Percentiles rank a stretch among this genome's conserved stretches.
These are phyloP conservation scores for Chaetomium olivaceum DNA, from an alignment of 2,329 filamentous ascomycete species.

Conservation along the genomic window DNA sequence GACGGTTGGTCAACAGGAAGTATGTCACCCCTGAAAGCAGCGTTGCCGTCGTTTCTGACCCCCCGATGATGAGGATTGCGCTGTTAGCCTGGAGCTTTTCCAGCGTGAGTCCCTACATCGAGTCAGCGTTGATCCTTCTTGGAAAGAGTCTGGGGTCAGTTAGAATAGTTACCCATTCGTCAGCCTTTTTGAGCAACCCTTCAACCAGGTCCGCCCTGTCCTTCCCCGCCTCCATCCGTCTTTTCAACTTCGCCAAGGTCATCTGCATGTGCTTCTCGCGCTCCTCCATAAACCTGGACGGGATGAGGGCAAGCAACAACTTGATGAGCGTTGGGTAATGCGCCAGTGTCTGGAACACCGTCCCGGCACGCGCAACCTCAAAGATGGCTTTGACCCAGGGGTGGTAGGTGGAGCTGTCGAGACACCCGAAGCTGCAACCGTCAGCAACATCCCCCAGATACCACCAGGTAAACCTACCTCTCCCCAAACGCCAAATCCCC, in stretches of 20 bases:
- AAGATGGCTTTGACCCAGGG: slow-evolving; percentile 34
- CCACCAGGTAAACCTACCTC: slow-evolving; percentile 17
- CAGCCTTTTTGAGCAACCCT: slow-evolving; percentile 31
- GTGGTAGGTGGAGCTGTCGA: slow-evolving; percentile 29
- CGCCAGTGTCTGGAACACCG: slow-evolving; percentile 27
- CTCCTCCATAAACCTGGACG: slow-evolving; percentile 26
- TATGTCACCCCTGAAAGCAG: slow-evolving; percentile 44
- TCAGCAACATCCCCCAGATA: neutral
- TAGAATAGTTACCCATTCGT: slow-evolving; percentile 30
- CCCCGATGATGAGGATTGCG: slow-evolving; percentile 45
- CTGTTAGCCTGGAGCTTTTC: slow-evolving; percentile 32
- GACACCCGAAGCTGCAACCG: slow-evolving; percentile 29
- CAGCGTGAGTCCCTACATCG: slow-evolving; percentile 27
- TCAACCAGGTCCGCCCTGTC: slow-evolving; percentile 31
- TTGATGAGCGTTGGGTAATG: slow-evolving; percentile 26
- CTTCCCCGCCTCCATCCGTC: slow-evolving; percentile 28
- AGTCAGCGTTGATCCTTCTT: neutral
- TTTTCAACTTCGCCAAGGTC: slow-evolving; percentile 27
- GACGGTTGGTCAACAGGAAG: slow-evolving; percentile 43
- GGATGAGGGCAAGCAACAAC: slow-evolving; percentile 24
- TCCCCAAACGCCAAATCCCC: slow-evolving; percentile 35
- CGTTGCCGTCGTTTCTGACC: slow-evolving; percentile 54
- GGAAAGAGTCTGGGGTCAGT: neutral
- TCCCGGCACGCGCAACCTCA: slow-evolving; percentile 26
- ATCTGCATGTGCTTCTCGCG: slow-evolving; percentile 27